Base-by-base conservation (phyloP, 1,284 basidiomycete species). In the Hypsizygus ulmarius region DNA sequence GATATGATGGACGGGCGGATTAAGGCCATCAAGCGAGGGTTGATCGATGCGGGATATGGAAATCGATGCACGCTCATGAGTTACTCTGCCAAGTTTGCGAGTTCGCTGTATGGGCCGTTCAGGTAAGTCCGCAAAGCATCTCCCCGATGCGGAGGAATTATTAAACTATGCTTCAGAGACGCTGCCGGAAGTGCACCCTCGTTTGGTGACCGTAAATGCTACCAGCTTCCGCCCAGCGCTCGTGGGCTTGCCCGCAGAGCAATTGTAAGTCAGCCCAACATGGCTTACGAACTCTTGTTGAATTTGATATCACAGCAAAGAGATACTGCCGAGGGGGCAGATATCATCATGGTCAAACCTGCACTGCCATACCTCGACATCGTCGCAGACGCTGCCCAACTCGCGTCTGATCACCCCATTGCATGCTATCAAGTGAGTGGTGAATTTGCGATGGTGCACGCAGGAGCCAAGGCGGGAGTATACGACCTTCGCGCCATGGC, bases 1-100 rank as follows among this genome's bases (percentile, higher is more conserved):
- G 97, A 99, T 68, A 99, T 99, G 97, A 99, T 99, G 95, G 97
- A 99, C 64, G 96, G 95, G 0, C 78, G 96, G 18, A 86, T 99
- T 51, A 82, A 81, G 49, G 82, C 85, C 7, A 99, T 99, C 71
- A 99, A 98, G 70, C 74, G 82, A 33, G 81, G 78, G 1, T 74
- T 99, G 48, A 89, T 97, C 50, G 83, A 91, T 52, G 79, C 78
- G 33, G 91, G 93, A 10, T 76, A 84, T 42, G 93, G 84, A 3
- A 97, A 96, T 72, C 79, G 83, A 61, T 89, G 91, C 63, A 90
- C 90, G 3, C 75, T 99, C 33, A 99, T 99, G 97, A 85, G 88
- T 39, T 99, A 99, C 68, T 90, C 92, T n/a, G 97, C 97, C 51
- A 99, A 99, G 69, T 99, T 99, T 61, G 94, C 97, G 0, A 96